Evolutionary conservation across 495 filamentous ascomycete genomes (phyloP).

Genomic region (Talaromyces liani): DNA sequence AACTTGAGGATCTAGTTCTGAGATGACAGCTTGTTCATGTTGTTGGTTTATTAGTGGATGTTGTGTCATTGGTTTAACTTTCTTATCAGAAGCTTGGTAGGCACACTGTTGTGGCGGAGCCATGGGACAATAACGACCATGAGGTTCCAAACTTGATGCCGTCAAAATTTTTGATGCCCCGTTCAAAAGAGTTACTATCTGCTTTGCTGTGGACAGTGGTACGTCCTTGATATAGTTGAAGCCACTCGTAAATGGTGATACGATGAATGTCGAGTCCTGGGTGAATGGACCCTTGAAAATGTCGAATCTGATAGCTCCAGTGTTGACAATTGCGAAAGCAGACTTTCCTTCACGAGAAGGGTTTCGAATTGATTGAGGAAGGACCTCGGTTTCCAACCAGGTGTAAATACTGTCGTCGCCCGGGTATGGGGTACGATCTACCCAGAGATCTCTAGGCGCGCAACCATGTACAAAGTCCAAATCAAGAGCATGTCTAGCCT

Average conservation of each 20-base stretch:
- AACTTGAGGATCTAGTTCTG: conserved; percentile 26
- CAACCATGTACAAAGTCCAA: conserved; percentile 76
- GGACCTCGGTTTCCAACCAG: conserved; percentile 67
- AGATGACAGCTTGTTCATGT: conserved; percentile 19
- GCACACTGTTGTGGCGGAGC: conserved; percentile 32
- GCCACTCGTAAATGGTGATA: conserved; percentile 81
- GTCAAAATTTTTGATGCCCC: conserved; percentile 52
- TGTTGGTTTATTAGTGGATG: not conserved
- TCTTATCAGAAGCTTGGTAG: conserved; percentile 7
- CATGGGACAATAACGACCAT: conserved; percentile 15
- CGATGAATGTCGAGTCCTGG: conserved; percentile 70
- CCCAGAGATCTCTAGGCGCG: conserved; percentile 73
- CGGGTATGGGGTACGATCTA: conserved; percentile 68
- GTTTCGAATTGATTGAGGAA: conserved; percentile 56
- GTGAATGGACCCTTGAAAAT: conserved; percentile 91
- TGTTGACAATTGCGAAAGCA: conserved; percentile 72
- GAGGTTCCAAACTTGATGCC: conserved; percentile 13
- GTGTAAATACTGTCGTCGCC: conserved; percentile 64
- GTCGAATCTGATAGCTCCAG: conserved; percentile 87
- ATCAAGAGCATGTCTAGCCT: conserved; percentile 58
- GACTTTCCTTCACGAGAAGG: conserved; percentile 41
- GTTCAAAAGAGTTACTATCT: conserved; percentile 68
- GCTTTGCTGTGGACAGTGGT: conserved; percentile 62
- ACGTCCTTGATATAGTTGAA: conserved; percentile 76
- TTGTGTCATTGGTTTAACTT: not conserved